Evolutionary conservation across 192 early-diverging fungal genomes (phyloP).

Genomic region (Coemansia asiatica): DNA sequence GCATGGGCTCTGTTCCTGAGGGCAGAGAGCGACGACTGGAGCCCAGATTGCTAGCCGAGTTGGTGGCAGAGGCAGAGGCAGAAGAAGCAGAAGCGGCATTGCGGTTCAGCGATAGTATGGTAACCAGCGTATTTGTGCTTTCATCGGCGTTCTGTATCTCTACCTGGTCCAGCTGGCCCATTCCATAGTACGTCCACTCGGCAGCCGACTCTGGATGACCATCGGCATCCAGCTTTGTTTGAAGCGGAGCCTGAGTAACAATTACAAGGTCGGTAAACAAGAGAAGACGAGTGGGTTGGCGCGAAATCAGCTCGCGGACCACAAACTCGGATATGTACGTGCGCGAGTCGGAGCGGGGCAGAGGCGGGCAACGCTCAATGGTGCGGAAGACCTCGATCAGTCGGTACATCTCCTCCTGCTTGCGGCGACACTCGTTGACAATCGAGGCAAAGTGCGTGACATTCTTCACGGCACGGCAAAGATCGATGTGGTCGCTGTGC

Average conservation of each 20-base stretch:
- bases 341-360: conserved; percentile 35
- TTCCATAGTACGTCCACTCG: conserved; percentile 51
- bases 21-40: conserved; percentile 38
- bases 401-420: conserved; percentile 49
- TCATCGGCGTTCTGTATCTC: conserved; percentile 54
- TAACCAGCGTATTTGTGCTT: conserved; percentile 46
- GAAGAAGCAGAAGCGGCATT: conserved; percentile 10
- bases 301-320: conserved; percentile 50
- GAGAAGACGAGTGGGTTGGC: conserved; percentile 43
- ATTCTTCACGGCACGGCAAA: conserved; percentile 50
- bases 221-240: conserved; percentile 27
- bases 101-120: conserved; percentile 50
- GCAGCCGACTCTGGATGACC: conserved; percentile 18
- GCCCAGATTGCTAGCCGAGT: neutral
- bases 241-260: conserved; percentile 43
- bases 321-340: conserved; percentile 37
- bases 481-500: conserved; percentile 52
- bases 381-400: conserved; percentile 34
- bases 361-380: conserved; percentile 38
- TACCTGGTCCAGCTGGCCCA: conserved; percentile 40
- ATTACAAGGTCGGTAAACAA: conserved; percentile 48
- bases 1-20: conserved; percentile 5
- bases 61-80: neutral
- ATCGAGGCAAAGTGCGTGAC: conserved; percentile 51
- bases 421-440: conserved; percentile 54